A percentile compares a stretch with the other conserved stretches of the same genome.
These are phyloP conservation scores for Lactifluus volemus DNA, from an alignment of 768 basidiomycete species.

Conservation along the genomic window DNA sequence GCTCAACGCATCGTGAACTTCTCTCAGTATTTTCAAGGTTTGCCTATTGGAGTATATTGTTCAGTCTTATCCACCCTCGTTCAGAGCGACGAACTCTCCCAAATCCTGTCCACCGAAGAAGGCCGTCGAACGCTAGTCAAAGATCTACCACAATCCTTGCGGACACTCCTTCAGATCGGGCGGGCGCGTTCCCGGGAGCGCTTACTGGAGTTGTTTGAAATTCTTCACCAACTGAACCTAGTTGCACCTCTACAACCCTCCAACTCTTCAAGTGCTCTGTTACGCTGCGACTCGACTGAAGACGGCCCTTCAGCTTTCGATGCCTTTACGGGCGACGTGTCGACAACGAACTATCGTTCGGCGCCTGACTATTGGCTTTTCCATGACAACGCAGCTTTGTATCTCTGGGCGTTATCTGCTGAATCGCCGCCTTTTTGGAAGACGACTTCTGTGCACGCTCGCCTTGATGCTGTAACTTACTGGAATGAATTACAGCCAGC, in stretches of 20 bases:
- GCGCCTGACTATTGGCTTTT: slow-evolving; percentile 62
- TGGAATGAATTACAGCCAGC: slow-evolving; percentile 51
- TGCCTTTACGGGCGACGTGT: slow-evolving; percentile 36
- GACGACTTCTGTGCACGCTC: slow-evolving; percentile 33
- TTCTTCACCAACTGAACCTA: slow-evolving; percentile 49
- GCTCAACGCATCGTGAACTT: slow-evolving; percentile 51
- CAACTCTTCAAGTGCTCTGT: slow-evolving; percentile 32
- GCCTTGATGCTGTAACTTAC: slow-evolving; percentile 35
- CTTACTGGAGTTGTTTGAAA: slow-evolving; percentile 51
- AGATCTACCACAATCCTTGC: slow-evolving; percentile 44
- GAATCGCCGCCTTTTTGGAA: slow-evolving; percentile 47
- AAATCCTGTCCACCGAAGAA: slow-evolving; percentile 39
- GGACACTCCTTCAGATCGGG: slow-evolving; percentile 46
- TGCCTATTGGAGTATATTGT: slow-evolving; percentile 59
- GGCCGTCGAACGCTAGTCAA: slow-evolving; percentile 43
- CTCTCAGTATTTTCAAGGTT: slow-evolving; percentile 51
- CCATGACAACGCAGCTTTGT: slow-evolving; percentile 43
- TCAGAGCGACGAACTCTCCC: slow-evolving; percentile 48
- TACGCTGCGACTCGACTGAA: slow-evolving; percentile 37
- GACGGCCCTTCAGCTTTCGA: slow-evolving; percentile 42
- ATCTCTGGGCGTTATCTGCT: slow-evolving; percentile 51
- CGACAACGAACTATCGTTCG: slow-evolving; percentile 33
- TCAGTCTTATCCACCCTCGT: slow-evolving; percentile 49
- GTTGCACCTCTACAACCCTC: slow-evolving; percentile 49
- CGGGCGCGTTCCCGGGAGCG: slow-evolving; percentile 50